Evolutionary conservation across 208 protist genomes (phyloP).

Genomic region (Acanthamoeba culbertsoni): DNA sequence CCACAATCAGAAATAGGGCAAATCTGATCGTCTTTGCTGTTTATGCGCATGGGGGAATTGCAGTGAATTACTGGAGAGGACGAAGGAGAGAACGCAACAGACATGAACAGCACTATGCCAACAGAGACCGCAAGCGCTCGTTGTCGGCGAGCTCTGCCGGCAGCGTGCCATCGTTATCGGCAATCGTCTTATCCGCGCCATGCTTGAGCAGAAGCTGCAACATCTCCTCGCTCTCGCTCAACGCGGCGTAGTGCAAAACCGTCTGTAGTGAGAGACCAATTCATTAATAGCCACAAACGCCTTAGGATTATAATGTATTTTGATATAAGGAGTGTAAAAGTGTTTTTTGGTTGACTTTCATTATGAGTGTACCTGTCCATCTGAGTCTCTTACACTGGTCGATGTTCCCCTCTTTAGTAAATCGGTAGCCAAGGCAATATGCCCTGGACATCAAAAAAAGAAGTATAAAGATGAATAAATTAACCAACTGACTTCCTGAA

Average conservation of each 20-base stretch:
- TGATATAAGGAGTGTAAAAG: neutral
- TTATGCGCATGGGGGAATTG: too few relatives aligned
- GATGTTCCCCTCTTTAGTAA: neutral
- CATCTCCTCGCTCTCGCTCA: constrained; percentile 42
- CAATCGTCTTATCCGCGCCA: constrained; percentile 37
- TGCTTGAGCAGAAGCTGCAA: neutral
- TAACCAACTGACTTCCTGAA: too few relatives aligned
- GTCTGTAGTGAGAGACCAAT: neutral
- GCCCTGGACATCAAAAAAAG: neutral
- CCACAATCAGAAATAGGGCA: too few relatives aligned
- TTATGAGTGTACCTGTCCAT: constrained; percentile 42
- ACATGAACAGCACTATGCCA: neutral
- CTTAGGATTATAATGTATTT: neutral
- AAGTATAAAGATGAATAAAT: neutral
- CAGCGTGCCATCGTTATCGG: constrained; percentile 16
- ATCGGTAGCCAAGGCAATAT: neutral
- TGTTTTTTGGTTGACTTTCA: neutral
- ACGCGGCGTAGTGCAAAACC: neutral
- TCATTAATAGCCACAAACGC: neutral
- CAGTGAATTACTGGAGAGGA: too few relatives aligned
- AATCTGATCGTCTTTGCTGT: too few relatives aligned
- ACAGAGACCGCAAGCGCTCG: neutral
- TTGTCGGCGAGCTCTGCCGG: constrained; percentile 20
- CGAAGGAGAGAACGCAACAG: too few relatives aligned
- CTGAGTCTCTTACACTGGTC: neutral